A percentile compares a stretch with the other conserved stretches of the same genome.
Conservation (phyloP, 2,329 filamentous ascomycete species). For the Phialophora chinensis region DNA sequence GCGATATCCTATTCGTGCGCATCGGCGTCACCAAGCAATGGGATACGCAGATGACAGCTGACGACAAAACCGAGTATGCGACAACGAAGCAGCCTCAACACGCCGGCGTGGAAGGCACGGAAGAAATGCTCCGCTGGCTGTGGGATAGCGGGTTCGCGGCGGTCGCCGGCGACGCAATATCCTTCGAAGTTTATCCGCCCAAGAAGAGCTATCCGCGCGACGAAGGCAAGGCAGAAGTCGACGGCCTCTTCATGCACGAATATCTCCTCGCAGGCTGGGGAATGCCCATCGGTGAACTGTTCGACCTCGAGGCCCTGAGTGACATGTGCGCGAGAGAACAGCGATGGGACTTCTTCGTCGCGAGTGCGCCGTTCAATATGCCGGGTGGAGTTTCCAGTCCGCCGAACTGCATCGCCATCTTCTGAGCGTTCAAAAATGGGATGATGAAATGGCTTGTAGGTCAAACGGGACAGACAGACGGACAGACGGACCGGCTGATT, state of each 20-base stretch:
- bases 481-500: neutral
- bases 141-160: conserved; percentile 64
- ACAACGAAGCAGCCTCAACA: conserved; percentile 41
- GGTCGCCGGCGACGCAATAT: conserved; percentile 62
- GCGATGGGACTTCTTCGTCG: conserved; percentile 57
- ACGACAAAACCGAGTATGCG: conserved; percentile 44
- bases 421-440: conserved; percentile 18
- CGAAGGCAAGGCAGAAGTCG: conserved; percentile 17
- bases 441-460: neutral
- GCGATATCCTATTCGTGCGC: conserved; percentile 61
- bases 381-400: conserved; percentile 39
- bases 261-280: conserved; percentile 41
- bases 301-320: conserved; percentile 49
- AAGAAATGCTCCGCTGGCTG: conserved; percentile 60
- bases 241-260: conserved; percentile 36
- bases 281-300: conserved; percentile 42
- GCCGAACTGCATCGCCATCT: conserved; percentile 39
- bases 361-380: conserved; percentile 44
- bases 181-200: conserved; percentile 56
- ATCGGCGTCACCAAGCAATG: conserved; percentile 51
- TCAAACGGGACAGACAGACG: neutral
- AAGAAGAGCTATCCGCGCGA: conserved; percentile 23
- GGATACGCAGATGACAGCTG: conserved; percentile 48
- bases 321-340: conserved; percentile 44
- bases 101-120: conserved; percentile 57